Percentiles rank a stretch among this genome's conserved stretches.
Conservation (phyloP, 139 green algal genomes). For the Spirogloea muscicola region DNA sequence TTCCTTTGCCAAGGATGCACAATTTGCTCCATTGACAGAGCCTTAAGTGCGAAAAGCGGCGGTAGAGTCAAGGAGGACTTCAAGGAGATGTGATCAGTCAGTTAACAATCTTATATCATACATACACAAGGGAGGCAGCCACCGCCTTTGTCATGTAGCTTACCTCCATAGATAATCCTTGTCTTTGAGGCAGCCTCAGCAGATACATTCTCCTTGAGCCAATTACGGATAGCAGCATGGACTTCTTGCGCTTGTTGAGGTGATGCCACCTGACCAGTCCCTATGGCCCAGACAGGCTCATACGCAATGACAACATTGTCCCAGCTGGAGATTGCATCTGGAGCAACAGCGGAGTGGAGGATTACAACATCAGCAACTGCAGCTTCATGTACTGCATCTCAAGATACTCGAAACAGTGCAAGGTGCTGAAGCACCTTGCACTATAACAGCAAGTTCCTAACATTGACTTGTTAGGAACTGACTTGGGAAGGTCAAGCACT, state of each 20-base stretch:
- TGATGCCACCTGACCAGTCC: constrained; percentile 61
- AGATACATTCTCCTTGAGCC: constrained; percentile 68
- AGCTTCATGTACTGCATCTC: no score
- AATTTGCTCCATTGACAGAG: constrained; percentile 81
- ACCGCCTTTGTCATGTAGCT: not conserved
- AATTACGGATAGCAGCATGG: constrained; percentile 61
- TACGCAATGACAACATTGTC: constrained; percentile 91
- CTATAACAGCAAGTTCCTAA: no score
- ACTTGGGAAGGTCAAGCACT: no score
- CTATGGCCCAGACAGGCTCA: constrained; percentile 85
- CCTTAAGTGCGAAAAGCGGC: constrained; percentile 29
- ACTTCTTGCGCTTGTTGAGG: constrained; percentile 84
- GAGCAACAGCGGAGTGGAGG: no score
- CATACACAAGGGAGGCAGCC: not conserved
- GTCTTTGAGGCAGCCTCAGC: constrained; percentile 12
- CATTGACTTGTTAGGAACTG: no score
- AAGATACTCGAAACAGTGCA: no score
- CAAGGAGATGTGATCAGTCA: not conserved
- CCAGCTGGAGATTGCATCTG: constrained; percentile 66
- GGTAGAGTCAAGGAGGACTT: not conserved
- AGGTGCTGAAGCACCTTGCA: no score
- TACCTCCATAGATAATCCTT: constrained; percentile 36
- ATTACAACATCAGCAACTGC: no score
- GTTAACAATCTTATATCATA: not conserved
- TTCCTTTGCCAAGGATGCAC: constrained; percentile 63